Evolutionary conservation across 371 early-diverging fungal species (phyloP).

Genomic region (Haplosporangium sp.): DNA sequence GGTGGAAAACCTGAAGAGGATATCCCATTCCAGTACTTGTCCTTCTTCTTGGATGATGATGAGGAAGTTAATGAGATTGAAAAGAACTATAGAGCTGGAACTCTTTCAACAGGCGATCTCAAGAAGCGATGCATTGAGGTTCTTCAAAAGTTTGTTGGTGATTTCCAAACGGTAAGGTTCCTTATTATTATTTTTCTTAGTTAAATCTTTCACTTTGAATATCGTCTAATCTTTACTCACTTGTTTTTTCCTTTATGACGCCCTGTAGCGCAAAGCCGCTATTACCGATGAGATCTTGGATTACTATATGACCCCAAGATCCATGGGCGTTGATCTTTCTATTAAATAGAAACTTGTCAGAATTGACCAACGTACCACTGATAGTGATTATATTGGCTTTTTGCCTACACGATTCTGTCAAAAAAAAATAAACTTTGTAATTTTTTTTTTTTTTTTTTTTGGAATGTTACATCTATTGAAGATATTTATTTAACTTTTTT

Average conservation of each 20-base stretch:
- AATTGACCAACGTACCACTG: not conserved
- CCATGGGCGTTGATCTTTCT: constrained; percentile 43
- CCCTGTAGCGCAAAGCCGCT: constrained; percentile 65
- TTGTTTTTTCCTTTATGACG: not conserved
- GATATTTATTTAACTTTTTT: not conserved
- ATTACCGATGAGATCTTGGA: constrained; percentile 75
- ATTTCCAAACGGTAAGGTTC: constrained; percentile 80
- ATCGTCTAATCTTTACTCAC: not conserved
- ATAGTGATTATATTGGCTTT: too few species aligned
- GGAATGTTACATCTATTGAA: not conserved
- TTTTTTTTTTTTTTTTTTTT: not conserved
- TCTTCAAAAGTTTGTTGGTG: constrained; percentile 86
- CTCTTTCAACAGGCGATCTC: constrained; percentile 92
- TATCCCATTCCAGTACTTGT: constrained; percentile 97
- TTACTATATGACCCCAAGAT: constrained; percentile 68
- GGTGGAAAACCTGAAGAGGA: constrained; percentile 99
- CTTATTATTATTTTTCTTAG: not conserved
- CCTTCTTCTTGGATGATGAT: constrained; percentile 98
- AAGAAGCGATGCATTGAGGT: constrained; percentile 95
- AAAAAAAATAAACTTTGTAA: not conserved
- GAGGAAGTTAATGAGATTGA: constrained; percentile 85
- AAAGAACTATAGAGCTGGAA: constrained; percentile 88
- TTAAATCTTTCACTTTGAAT: not conserved
- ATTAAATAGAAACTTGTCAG: constrained; percentile 28
- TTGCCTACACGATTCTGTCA: not conserved